Percentiles rank a stretch among this genome's conserved stretches.
Conservation (phyloP, 1,139 yeast species). For the Candida sp. region DNA sequence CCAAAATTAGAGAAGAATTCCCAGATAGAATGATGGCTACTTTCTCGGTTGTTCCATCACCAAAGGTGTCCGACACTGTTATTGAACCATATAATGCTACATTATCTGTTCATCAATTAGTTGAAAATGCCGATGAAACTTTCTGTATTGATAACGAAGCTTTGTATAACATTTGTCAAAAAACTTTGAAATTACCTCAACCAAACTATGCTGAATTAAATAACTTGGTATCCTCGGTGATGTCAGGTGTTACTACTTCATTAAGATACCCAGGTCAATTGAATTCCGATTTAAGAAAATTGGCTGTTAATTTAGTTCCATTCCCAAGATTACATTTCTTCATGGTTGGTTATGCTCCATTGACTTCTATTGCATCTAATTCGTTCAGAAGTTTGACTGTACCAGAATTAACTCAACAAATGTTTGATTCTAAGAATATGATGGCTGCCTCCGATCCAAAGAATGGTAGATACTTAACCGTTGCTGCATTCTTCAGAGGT, state of each 20-base stretch:
- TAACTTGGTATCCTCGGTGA: constrained; percentile 79
- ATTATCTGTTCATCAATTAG: constrained; percentile 86
- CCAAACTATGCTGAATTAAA: constrained; percentile 80
- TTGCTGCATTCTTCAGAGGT: constrained; percentile 92
- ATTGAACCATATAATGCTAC: constrained; percentile 95
- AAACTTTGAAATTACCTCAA: constrained; percentile 73
- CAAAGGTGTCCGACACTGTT: constrained; percentile 88
- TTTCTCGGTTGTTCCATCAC: constrained; percentile 89
- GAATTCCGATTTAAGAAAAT: constrained; percentile 85
- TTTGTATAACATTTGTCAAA: constrained; percentile 81
- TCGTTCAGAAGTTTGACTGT: constrained; percentile 83
- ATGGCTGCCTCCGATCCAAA: constrained; percentile 95
- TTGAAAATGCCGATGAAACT: constrained; percentile 87
- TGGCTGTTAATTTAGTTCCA: constrained; percentile 91
- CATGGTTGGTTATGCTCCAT: constrained; percentile 93
- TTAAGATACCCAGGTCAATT: constrained; percentile 93
- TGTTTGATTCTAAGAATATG: constrained; percentile 89
- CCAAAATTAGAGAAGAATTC: constrained; percentile 81
- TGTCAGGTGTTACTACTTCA: constrained; percentile 91
- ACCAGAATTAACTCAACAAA: constrained; percentile 89
- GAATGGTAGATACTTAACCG: constrained; percentile 90
- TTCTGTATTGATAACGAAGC: constrained; percentile 96
- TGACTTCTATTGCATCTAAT: constrained; percentile 75
- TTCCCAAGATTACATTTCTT: constrained; percentile 94
- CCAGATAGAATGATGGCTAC: constrained; percentile 97